Evolutionary conservation across 1,284 basidiomycete species (phyloP), one percentile per base, ranked within the genome.

Genomic region (Cutaneotrichosporon cavernicola): DNA sequence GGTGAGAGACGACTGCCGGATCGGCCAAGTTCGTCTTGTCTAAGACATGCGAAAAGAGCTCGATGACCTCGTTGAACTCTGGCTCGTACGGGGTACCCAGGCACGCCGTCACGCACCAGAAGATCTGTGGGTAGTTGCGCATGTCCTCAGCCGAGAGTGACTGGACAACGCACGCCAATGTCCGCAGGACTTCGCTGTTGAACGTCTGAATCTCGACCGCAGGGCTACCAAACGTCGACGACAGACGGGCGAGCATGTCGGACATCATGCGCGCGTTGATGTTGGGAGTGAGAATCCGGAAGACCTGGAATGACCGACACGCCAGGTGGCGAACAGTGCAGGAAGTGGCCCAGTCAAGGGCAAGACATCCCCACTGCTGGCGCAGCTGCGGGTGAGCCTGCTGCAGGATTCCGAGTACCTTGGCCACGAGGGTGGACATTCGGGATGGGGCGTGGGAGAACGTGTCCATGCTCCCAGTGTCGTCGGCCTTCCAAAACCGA

Each of bases 261-360:
- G 90, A 90, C 34, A 97, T 83, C 80, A 92, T 90, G 13, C 84
- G 82, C 58, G 89, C 85, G 58, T 86, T 88, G 53, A 92, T 84
- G 38, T 84, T 83, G 0, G 92, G 90, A 69, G 87, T 86, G n/a
- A 97, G 82, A 1, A 90, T 87, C 46, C 92, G 88, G 80, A 93
- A 93, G n/a, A 92, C 84, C 76, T 97, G 92, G 68, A 97, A 84
- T 2, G 94, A 96, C 36, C 92, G 86, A 80, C 91, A 92, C 0
- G 95, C 93, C 34, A 90, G 87, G 58, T 89, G 88, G 47, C 92
- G 87, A 65, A 94, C 91, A 5, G 92, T 90, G 71, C 91, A 94
- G 1, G 89, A 85, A 4, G 92, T 92, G 2, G 92, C 90, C 90
- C 95, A 97, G 38, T 84, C 81, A 64, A 97, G 82, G 3, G 92